phyloP scores from a whole-genome alignment of 176 grass and related monocot species.

The Cenchrus americanus region DNA sequence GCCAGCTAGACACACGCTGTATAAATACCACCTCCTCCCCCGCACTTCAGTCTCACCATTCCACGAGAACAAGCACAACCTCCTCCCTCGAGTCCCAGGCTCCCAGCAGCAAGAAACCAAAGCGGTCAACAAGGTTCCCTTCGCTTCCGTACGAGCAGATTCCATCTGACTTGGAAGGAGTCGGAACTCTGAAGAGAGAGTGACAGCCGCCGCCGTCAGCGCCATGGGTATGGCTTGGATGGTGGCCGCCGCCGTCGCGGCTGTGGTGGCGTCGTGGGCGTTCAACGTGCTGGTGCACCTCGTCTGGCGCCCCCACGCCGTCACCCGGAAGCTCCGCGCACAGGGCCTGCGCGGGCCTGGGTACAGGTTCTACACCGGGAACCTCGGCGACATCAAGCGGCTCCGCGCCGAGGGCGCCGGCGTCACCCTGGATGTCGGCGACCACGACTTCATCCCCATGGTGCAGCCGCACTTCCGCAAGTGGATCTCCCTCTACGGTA shows the following conservation, averaged over 20 bases:
- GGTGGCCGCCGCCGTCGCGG: neutral
- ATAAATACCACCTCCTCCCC: neutral
- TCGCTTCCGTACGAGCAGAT: no score
- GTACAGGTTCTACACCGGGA: slow-evolving; percentile 50
- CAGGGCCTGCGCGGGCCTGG: slow-evolving; percentile 56
- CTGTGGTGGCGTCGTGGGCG: slow-evolving; percentile 25
- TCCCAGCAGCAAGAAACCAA: no score
- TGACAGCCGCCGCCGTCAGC: neutral
- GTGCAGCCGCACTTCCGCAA: slow-evolving; percentile 54
- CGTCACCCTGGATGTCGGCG: slow-evolving; percentile 18
- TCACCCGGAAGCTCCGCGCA: slow-evolving; percentile 24
- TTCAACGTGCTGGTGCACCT: slow-evolving; percentile 46
- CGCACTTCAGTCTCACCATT: neutral
- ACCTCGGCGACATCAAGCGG: slow-evolving; percentile 50
- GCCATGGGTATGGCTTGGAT: slow-evolving; percentile 26
- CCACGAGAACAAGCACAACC: no score
- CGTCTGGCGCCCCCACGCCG: slow-evolving; percentile 44
- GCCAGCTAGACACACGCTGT: no score
- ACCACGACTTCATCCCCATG: slow-evolving; percentile 56
- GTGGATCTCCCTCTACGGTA: slow-evolving; percentile 58
- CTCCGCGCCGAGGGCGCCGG: slow-evolving; percentile 29
- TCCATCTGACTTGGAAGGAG: no score
- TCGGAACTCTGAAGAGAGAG: neutral
- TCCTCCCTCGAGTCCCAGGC: no score
- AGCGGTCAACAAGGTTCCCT: no score